These are phyloP conservation scores for Diutina scorzettiae DNA, from an alignment of 1,139 yeast genomes.

Conservation along the genomic window DNA sequence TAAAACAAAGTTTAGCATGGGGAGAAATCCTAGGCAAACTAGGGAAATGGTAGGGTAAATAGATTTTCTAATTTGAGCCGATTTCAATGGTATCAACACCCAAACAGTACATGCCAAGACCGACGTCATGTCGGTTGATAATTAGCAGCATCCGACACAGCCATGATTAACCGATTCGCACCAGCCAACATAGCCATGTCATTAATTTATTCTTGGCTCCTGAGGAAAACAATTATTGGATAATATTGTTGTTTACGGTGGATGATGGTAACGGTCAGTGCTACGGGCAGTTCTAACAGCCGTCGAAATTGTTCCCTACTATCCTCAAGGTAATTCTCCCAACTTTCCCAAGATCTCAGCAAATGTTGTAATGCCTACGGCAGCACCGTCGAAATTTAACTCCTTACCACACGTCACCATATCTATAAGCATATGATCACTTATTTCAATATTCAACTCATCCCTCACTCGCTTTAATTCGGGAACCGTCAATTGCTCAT, in stretches of 20 bases:
- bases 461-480: not conserved
- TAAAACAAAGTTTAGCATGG: no score
- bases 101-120: no score
- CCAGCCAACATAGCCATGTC: no score
- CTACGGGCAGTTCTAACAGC: no score
- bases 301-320: not conserved
- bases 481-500: not conserved
- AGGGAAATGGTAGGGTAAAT: no score
- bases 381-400: constrained; percentile 1
- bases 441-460: not conserved
- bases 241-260: not conserved
- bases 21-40: no score
- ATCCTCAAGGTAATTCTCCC: constrained; percentile 4
- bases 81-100: no score
- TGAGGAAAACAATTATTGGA: not conserved
- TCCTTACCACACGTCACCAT: constrained; percentile 2
- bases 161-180: no score
- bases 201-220: no score
- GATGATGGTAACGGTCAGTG: not conserved
- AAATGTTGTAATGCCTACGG: not conserved
- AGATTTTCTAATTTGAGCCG: no score
- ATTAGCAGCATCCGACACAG: no score
- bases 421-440: not conserved
- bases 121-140: no score
- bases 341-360: constrained; percentile 1